Conservation (phyloP, 768 basidiomycete species). For the Mycena albidolilacea region DNA sequence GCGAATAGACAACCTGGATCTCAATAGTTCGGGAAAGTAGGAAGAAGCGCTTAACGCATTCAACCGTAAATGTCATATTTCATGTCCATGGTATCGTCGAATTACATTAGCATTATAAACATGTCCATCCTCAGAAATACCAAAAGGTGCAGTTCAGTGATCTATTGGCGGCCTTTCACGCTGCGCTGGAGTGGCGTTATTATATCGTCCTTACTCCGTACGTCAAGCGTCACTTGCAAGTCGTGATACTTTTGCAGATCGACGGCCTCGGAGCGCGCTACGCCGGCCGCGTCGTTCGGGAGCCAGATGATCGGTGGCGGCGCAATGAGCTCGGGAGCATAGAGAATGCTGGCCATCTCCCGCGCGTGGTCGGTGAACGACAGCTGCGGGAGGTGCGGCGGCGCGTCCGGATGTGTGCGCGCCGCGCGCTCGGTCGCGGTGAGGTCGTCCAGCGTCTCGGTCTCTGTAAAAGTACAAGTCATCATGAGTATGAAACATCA, state of each 20-base stretch:
- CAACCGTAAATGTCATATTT: too few relatives aligned
- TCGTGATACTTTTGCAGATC: slow-evolving; percentile 85
- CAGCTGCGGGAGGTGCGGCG: slow-evolving; percentile 78
- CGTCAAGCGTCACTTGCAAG: slow-evolving; percentile 79
- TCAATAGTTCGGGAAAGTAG: too few relatives aligned
- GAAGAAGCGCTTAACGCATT: too few relatives aligned
- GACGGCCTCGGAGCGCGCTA: slow-evolving; percentile 80
- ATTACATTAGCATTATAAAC: too few relatives aligned
- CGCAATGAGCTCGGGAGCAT: slow-evolving; percentile 86
- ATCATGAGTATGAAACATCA: slow-evolving; percentile 22
- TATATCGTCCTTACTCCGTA: slow-evolving; percentile 69
- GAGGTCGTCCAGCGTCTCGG: slow-evolving; percentile 86
- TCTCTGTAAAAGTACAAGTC: slow-evolving; percentile 56
- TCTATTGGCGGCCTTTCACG: not conserved
- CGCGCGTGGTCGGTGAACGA: slow-evolving; percentile 83
- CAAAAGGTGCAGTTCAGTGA: not conserved
- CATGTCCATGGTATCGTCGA: too few relatives aligned
- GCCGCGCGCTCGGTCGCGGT: slow-evolving; percentile 85
- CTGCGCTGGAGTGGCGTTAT: not conserved
- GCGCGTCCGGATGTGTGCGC: slow-evolving; percentile 83
- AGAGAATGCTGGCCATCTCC: slow-evolving; percentile 83
- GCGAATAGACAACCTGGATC: too few relatives aligned
- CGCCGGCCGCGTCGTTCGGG: slow-evolving; percentile 83
- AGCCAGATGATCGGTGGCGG: slow-evolving; percentile 88
- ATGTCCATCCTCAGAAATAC: too few relatives aligned